These are phyloP conservation scores for Vitis riparia DNA, from an alignment of 164 flowering plant species.

Conservation along the genomic window DNA sequence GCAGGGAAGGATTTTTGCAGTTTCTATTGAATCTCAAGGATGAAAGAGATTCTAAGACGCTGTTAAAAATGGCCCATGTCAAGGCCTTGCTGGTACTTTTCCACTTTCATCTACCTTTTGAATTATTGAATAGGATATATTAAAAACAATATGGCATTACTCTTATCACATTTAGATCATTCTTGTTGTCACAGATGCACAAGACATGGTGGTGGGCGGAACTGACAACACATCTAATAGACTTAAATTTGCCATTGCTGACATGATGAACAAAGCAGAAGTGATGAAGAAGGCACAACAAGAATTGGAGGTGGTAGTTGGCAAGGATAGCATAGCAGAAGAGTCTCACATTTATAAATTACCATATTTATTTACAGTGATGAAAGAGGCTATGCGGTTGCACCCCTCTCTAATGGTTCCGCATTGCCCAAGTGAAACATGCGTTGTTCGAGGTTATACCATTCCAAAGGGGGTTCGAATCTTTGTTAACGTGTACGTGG, in stretches of 20 bases:
- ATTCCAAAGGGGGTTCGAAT: conserved; percentile 11
- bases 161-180: too few relatives aligned
- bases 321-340: conserved; percentile 33
- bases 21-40: conserved; percentile 36
- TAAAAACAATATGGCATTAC: neutral
- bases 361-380: conserved; percentile 35
- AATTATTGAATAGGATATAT: neutral
- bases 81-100: conserved; percentile 27
- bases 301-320: conserved; percentile 40
- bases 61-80: conserved; percentile 21
- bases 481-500: conserved; percentile 15
- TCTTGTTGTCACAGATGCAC: neutral
- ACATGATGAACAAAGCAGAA: conserved; percentile 37
- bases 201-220: conserved; percentile 57
- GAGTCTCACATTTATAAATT: conserved; percentile 43
- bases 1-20: conserved; percentile 36
- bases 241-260: conserved; percentile 44
- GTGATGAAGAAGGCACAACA: conserved; percentile 32
- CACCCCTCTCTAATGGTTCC: conserved; percentile 28
- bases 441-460: conserved; percentile 10
- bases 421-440: conserved; percentile 10
- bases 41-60: conserved; percentile 25
- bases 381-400: conserved; percentile 45
- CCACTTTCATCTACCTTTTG: too few relatives aligned
- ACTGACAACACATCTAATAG: conserved; percentile 45